Conservation (phyloP, 805 yeast species). For the Jamesozyma gamospora region DNA sequence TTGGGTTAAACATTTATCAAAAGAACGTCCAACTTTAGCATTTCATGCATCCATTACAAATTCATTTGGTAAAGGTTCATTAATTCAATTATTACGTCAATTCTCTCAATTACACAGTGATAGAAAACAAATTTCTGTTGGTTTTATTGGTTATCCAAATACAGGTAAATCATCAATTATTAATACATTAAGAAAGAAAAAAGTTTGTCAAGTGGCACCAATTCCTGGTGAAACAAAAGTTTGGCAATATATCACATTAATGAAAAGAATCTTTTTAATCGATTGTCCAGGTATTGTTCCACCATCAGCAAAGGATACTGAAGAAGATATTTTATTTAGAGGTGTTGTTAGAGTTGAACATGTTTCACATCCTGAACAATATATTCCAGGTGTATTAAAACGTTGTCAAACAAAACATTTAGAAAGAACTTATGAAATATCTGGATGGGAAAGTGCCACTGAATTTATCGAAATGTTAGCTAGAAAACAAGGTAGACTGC, state of each 20-base stretch:
- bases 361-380: conserved; percentile 90
- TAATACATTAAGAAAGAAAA: conserved; percentile 86
- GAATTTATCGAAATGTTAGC: conserved; percentile 89
- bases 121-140: conserved; percentile 92
- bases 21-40: conserved; percentile 87
- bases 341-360: conserved; percentile 99
- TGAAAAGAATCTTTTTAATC: conserved; percentile 89
- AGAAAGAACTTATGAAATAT: conserved; percentile 89
- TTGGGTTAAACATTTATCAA: conserved; percentile 93
- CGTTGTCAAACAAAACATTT: conserved; percentile 84
- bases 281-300: conserved; percentile 99
- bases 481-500: conserved; percentile 80
- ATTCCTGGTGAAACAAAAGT: conserved; percentile 98
- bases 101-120: conserved; percentile 84
- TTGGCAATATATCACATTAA: conserved; percentile 95
- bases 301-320: conserved; percentile 80
- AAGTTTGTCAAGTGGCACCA: conserved; percentile 95
- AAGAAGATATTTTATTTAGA: conserved; percentile 83
- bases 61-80: conserved; percentile 94
- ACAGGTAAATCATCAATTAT: conserved; percentile 97
- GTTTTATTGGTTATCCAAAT: conserved; percentile 95
- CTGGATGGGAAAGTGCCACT: conserved; percentile 72
- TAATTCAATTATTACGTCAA: conserved; percentile 87
- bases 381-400: conserved; percentile 73
- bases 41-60: conserved; percentile 96